Conservation (phyloP, 495 filamentous ascomycete genomes). For the Podospora bellae-mahoneyi region DNA sequence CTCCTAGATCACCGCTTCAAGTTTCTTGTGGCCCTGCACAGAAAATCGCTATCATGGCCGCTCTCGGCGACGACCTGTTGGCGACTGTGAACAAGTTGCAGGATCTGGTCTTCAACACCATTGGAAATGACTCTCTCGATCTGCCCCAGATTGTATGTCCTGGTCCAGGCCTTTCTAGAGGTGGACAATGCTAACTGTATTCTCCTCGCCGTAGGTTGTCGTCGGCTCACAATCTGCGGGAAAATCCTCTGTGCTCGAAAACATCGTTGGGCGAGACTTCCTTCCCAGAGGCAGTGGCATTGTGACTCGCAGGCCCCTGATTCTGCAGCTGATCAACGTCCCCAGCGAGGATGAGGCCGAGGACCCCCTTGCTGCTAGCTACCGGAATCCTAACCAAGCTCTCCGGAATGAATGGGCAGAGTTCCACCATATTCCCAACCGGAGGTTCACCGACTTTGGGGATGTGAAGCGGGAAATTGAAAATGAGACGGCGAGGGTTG, state of each 20-base stretch:
- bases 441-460: constrained; percentile 86
- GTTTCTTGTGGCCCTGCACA: neutral
- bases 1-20: neutral
- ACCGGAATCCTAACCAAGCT: constrained; percentile 44
- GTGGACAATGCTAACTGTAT: constrained; percentile 15
- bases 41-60: constrained; percentile 44
- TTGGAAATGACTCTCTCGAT: constrained; percentile 96
- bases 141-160: constrained; percentile 91
- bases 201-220: constrained; percentile 68
- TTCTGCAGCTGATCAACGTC: constrained; percentile 97
- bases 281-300: constrained; percentile 94
- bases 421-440: constrained; percentile 88
- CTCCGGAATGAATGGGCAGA: constrained; percentile 81
- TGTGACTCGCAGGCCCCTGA: constrained; percentile 88
- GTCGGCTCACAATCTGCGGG: constrained; percentile 98
- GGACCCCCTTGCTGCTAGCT: constrained; percentile 54
- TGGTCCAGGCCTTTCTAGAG: neutral
- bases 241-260: constrained; percentile 99
- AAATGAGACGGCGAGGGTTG: constrained; percentile 90
- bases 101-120: constrained; percentile 98
- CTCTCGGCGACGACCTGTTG: constrained; percentile 87
- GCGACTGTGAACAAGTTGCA: constrained; percentile 94
- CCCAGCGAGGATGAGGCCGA: constrained; percentile 79
- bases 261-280: constrained; percentile 97
- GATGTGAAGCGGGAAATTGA: constrained; percentile 97